These are phyloP conservation scores for Fusarium caatingaense DNA, from an alignment of 2,329 filamentous ascomycete genomes.

Conservation along the genomic window DNA sequence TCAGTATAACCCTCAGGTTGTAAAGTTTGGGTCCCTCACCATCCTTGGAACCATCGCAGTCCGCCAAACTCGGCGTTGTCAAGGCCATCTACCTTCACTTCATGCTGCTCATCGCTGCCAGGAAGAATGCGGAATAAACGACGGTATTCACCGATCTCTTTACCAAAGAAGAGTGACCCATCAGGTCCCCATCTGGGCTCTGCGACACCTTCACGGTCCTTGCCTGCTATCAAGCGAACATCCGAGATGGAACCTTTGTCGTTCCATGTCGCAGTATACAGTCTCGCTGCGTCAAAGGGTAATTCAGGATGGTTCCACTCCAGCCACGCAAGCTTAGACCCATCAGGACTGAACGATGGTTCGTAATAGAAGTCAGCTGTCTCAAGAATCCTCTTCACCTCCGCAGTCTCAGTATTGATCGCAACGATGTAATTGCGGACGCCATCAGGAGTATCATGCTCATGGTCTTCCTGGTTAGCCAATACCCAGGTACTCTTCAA, in stretches of 20 bases:
- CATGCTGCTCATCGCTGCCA: constrained; percentile 41
- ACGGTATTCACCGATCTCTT: constrained; percentile 59
- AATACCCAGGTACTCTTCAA: constrained; percentile 56
- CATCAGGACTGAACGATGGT: constrained; percentile 61
- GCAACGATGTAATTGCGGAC: constrained; percentile 55
- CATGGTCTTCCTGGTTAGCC: constrained; percentile 65
- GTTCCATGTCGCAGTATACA: constrained; percentile 58
- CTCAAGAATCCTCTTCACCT: constrained; percentile 53
- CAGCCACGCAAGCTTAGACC: constrained; percentile 61
- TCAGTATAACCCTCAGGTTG: neutral
- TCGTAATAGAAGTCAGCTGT: constrained; percentile 65
- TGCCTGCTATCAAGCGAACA: constrained; percentile 55
- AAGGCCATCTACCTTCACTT: constrained; percentile 53
- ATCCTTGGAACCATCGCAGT: constrained; percentile 47
- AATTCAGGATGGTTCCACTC: constrained; percentile 67
- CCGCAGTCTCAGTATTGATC: constrained; percentile 55
- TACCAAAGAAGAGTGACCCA: constrained; percentile 60
- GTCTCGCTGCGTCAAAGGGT: constrained; percentile 60
- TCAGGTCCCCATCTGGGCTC: constrained; percentile 65
- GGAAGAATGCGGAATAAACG: constrained; percentile 58
- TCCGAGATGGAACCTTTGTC: constrained; percentile 47
- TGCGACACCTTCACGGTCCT: constrained; percentile 55
- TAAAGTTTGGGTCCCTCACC: constrained; percentile 39
- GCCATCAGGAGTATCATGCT: constrained; percentile 47
- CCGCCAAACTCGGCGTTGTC: constrained; percentile 57